phyloP scores from a whole-genome alignment of 441 rosid genomes.

The Erodium texanum region DNA sequence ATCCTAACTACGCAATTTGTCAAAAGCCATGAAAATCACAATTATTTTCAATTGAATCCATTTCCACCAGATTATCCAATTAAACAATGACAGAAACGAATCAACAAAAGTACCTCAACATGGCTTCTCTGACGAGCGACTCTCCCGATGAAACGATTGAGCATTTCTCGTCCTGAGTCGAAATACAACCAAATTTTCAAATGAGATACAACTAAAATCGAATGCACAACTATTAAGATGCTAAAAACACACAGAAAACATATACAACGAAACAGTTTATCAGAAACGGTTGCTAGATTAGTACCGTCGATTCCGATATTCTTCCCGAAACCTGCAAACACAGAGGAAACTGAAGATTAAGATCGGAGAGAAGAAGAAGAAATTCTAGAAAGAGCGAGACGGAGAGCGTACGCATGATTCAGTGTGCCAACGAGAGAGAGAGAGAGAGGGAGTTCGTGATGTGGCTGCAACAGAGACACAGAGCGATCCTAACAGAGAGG shows the following conservation, averaged over 20 bases:
- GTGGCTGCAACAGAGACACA: background rate
- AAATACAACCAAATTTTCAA: background rate
- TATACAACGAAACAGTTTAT: background rate
- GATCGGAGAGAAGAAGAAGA: background rate
- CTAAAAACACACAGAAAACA: background rate
- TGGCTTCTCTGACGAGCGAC: background rate
- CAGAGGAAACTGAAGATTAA: background rate
- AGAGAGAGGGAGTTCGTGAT: background rate
- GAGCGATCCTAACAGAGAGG: background rate
- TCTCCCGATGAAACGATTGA: background rate
- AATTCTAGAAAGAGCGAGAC: background rate
- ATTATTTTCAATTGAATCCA: background rate
- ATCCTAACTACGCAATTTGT: background rate
- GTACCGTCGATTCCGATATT: background rate
- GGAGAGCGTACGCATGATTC: constrained; percentile 3
- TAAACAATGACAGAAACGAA: background rate
- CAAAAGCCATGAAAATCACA: too few relatives aligned
- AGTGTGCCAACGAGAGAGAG: background rate
- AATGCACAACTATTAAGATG: background rate
- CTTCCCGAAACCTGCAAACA: constrained; percentile 1
- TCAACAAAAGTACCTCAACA: background rate
- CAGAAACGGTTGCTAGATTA: background rate
- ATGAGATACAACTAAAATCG: background rate
- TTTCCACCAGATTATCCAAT: background rate
- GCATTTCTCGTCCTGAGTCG: background rate